Base-by-base conservation (phyloP, 306 rosid species). In the Trifolium repens region DNA sequence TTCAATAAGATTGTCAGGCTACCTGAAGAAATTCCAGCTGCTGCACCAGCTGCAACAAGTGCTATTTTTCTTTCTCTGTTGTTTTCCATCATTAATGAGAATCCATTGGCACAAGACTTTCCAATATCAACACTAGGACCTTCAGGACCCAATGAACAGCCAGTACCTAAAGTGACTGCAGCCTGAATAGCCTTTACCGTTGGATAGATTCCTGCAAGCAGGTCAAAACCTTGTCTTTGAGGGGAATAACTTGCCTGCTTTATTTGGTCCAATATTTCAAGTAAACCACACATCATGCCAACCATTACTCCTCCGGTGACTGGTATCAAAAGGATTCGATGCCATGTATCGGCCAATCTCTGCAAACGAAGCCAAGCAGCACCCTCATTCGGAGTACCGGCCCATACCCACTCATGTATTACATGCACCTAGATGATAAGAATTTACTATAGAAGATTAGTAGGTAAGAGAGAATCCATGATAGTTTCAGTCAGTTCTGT, bases 61-160 rank as follows among this genome's bases (percentile, higher is more conserved):
- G 99, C 99, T 73, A 90, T 92, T 85, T 70, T 86, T 86, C 93
- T 89, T 83, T 92, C 96, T 79, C 96, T 85, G 79, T 92, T 92
- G 85, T 90, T 92, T 81, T 92, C 99, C 97, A 94, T 94, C 93
- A 90, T 85, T 50, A 89, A 65, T 17, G 97, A 94, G 88, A 94
- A 92, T 43, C 99, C 97, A 11, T 90, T 80, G 76, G 99, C 99
- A 82, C 96, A 92, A 10, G 99, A 94, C 87, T 89, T 90, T 70
- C 99, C 99, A 70, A 94, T 94, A 85, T 94, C 99, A 40, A 94
- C 97, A 71, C 99, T 94, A 40, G 99, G 99, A 60, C 99, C 99
- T 87, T 94, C 97, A 37, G 99, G 99, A 81, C 99, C 99, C 89
- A 94, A 87, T 34, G 99, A 94, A 84, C 99, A 88, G 61, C 99